These are phyloP conservation scores for Aspergillus puulaauensis DNA, from an alignment of 2,329 filamentous ascomycete genomes.

Conservation along the genomic window DNA sequence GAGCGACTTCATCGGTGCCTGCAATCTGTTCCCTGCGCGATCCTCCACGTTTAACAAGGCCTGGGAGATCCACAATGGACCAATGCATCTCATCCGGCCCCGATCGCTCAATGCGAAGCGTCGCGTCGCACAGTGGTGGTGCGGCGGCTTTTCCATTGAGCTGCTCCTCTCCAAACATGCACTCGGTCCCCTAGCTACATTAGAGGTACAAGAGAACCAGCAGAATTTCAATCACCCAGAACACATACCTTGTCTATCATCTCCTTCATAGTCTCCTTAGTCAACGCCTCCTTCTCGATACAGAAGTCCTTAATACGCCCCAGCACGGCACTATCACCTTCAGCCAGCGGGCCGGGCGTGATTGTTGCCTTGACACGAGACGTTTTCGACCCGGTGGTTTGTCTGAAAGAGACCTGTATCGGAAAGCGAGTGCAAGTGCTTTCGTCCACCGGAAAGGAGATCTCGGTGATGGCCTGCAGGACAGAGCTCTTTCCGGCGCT, in stretches of 20 bases:
- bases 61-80: constrained; percentile 63
- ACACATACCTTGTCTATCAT: constrained; percentile 1
- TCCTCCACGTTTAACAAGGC: constrained; percentile 47
- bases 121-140: not conserved
- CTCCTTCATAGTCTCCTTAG: not conserved
- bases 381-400: not conserved
- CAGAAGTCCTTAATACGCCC: not conserved
- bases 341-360: not conserved
- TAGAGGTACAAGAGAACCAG: not conserved
- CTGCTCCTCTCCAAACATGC: not conserved
- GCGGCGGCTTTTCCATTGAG: not conserved
- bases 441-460: constrained; percentile 4
- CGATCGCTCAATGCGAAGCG: constrained; percentile 57
- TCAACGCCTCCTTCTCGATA: not conserved
- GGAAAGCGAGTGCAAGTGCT: constrained; percentile 9
- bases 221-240: not conserved
- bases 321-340: not conserved
- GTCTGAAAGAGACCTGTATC: constrained; percentile 8
- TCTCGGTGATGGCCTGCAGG: constrained; percentile 9
- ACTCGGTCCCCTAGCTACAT: not conserved
- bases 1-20: not conserved
- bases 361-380: not conserved
- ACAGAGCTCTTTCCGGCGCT: constrained; percentile 14
- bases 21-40: not conserved
- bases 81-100: constrained; percentile 61